Conservation (phyloP, 2,329 filamentous ascomycete species). For the Macroventuria anomochaeta region DNA sequence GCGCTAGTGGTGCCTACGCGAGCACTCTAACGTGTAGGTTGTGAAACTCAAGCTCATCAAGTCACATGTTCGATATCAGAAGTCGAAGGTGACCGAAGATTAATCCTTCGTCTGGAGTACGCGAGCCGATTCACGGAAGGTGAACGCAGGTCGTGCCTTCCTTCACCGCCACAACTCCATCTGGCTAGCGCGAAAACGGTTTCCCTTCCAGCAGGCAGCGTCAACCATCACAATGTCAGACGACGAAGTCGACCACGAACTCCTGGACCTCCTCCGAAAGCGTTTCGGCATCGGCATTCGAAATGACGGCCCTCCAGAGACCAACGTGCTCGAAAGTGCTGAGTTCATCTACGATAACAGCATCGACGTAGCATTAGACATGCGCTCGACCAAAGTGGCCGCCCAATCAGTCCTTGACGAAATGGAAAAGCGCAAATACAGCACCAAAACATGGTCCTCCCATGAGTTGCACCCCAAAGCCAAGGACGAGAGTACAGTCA, state of each 20-base stretch:
- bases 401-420: conserved; percentile 78
- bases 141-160: not conserved
- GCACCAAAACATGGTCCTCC: conserved; percentile 82
- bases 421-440: conserved; percentile 86
- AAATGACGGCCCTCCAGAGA: conserved; percentile 69
- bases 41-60: conserved; percentile 14
- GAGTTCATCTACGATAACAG: conserved; percentile 90
- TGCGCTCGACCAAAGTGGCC: conserved; percentile 80
- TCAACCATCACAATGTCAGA: conserved; percentile 73
- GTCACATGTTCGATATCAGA: conserved; percentile 8
- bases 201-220: not conserved
- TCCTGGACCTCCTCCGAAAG: conserved; percentile 83
- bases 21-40: conserved; percentile 25
- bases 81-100: not conserved
- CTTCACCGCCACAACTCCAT: not conserved
- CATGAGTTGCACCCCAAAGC: conserved; percentile 88
- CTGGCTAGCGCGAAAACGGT: not conserved
- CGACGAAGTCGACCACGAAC: conserved; percentile 87
- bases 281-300: conserved; percentile 69
- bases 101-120: not conserved
- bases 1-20: conserved; percentile 23
- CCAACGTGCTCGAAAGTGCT: conserved; percentile 80
- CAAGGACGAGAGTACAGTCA: conserved; percentile 79
- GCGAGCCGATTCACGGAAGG: too few species aligned
- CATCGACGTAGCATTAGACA: conserved; percentile 89